phyloP scores from a whole-genome alignment of 2,329 filamentous ascomycete species.

The Penicillium sp. region DNA sequence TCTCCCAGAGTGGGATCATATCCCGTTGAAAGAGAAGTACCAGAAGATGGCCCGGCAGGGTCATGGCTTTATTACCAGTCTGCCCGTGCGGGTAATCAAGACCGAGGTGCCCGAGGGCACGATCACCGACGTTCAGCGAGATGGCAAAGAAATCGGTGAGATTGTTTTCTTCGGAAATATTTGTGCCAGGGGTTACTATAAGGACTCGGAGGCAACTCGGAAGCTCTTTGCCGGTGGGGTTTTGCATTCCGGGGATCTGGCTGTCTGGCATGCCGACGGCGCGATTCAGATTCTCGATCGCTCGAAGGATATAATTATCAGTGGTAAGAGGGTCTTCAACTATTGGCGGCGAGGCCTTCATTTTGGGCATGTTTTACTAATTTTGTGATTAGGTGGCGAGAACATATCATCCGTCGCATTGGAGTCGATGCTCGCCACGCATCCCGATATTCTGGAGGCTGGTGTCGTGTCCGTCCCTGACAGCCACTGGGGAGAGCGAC shows the following conservation, averaged over 20 bases:
- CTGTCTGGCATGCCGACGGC: conserved; percentile 90
- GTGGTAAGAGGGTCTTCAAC: conserved; percentile 58
- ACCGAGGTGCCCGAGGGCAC: conserved; percentile 69
- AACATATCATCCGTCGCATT: conserved; percentile 95
- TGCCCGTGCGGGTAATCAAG: conserved; percentile 82
- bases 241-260: conserved; percentile 86
- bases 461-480: conserved; percentile 88
- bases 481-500: conserved; percentile 92
- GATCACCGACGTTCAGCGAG: conserved; percentile 67
- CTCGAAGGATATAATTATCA: conserved; percentile 98
- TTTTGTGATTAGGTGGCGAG: conserved; percentile 71
- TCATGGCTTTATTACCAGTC: conserved; percentile 82
- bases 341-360: too few species aligned
- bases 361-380: conserved; percentile 1
- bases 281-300: conserved; percentile 90
- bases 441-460: conserved; percentile 87
- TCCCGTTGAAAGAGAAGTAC: conserved; percentile 77
- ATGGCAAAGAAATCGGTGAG: conserved; percentile 78
- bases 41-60: conserved; percentile 91
- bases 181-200: conserved; percentile 88
- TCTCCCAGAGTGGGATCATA: conserved; percentile 78
- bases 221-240: conserved; percentile 88
- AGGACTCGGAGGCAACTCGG: conserved; percentile 80
- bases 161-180: conserved; percentile 91
- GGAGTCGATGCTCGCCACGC: conserved; percentile 84